Conservation (phyloP, 495 filamentous ascomycete species). For the Talaromyces nanjingensis region DNA sequence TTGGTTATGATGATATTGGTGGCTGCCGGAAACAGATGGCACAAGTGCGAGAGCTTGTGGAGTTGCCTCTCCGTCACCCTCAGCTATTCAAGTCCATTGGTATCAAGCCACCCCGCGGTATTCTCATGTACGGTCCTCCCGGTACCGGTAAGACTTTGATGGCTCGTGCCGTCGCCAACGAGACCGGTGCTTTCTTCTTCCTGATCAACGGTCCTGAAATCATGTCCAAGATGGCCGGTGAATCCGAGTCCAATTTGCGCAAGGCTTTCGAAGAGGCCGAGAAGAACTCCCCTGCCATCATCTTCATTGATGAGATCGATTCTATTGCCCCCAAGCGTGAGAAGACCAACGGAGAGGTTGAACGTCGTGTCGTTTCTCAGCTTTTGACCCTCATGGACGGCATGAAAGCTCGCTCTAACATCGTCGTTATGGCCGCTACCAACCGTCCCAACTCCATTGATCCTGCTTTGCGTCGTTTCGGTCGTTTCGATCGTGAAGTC, state of each 20-base stretch:
- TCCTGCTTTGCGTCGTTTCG: constrained; percentile 93
- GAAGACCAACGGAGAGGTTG: constrained; percentile 92
- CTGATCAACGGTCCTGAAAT: constrained; percentile 97
- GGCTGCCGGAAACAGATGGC: constrained; percentile 99
- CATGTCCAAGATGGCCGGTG: constrained; percentile 99
- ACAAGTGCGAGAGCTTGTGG: constrained; percentile 96
- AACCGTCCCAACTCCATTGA: constrained; percentile 98
- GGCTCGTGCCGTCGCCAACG: constrained; percentile 98
- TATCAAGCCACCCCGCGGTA: constrained; percentile 99
- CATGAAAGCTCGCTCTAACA: constrained; percentile 99
- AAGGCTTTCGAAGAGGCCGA: constrained; percentile 99
- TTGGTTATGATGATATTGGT: constrained; percentile 98
- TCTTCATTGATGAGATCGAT: constrained; percentile 98
- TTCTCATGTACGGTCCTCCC: constrained; percentile 95
- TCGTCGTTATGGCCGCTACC: constrained; percentile 98
- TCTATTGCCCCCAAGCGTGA: constrained; percentile 99
- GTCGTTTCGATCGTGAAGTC: constrained; percentile 96
- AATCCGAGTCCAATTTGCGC: constrained; percentile 98
- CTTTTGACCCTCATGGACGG: constrained; percentile 98
- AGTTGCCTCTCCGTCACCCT: constrained; percentile 90
- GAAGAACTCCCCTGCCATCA: constrained; percentile 94
- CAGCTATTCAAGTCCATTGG: constrained; percentile 99
- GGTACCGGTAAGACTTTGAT: constrained; percentile 99
- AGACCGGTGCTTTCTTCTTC: constrained; percentile 99
- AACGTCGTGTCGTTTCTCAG: constrained; percentile 99